These are phyloP conservation scores for Lophiostoma macrostomum DNA, from an alignment of 495 filamentous ascomycete species.

Conservation along the genomic window DNA sequence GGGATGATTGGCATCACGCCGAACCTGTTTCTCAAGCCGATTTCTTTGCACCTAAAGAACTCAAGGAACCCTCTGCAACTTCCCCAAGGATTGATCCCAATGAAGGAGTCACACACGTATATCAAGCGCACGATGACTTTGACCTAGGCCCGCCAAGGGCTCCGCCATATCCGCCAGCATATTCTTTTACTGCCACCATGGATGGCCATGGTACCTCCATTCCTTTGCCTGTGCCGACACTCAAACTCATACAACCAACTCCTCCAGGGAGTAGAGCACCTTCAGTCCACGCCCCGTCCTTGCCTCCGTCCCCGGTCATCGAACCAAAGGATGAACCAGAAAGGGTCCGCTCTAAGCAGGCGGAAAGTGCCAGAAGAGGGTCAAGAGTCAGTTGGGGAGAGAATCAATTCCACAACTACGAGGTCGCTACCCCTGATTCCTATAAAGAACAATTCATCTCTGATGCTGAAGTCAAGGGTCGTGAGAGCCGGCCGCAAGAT, in stretches of 20 bases:
- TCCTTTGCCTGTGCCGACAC: conserved; percentile 38
- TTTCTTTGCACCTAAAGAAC: conserved; percentile 33
- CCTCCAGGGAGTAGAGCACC: conserved; percentile 33
- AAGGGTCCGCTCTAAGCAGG: conserved; percentile 12
- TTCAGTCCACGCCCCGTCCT: conserved; percentile 23
- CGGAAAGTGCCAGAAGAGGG: conserved; percentile 4
- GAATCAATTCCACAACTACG: conserved; percentile 39
- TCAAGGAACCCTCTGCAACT: conserved; percentile 17
- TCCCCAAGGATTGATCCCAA: conserved; percentile 34
- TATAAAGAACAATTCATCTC: conserved; percentile 33
- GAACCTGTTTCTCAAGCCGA: conserved; percentile 27
- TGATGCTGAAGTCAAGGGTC: conserved; percentile 23
- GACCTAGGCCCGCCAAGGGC: conserved; percentile 14
- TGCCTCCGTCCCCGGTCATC: conserved; percentile 28
- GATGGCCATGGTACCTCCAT: conserved; percentile 12
- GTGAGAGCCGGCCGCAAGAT: conserved; percentile 7
- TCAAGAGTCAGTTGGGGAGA: conserved; percentile 43
- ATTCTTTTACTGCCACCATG: conserved; percentile 29
- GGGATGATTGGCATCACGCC: conserved; percentile 28
- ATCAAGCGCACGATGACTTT: conserved; percentile 28
- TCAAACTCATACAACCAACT: conserved; percentile 41
- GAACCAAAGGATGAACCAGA: conserved; percentile 15
- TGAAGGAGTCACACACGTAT: conserved; percentile 30
- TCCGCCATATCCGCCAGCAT: conserved; percentile 28
- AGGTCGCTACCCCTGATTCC: conserved; percentile 39